These are phyloP conservation scores for Zopfia rhizophila DNA, from an alignment of 2,329 filamentous ascomycete species.

Conservation along the genomic window DNA sequence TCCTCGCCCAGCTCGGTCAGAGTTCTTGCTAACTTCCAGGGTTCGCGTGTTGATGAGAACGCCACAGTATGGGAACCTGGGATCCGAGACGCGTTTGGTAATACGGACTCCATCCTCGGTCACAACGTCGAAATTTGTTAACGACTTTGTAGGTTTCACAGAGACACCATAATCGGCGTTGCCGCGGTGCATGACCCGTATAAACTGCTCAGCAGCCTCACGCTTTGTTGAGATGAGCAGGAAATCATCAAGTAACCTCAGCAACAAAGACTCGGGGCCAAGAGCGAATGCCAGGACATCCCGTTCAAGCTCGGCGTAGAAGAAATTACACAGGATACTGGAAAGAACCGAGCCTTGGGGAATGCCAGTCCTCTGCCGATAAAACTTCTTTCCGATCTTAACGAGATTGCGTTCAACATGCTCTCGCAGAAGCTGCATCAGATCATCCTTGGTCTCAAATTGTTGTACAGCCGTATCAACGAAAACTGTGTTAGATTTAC, in stretches of 20 bases:
- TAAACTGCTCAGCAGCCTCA: slow-evolving; percentile 75
- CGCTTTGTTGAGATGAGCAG: slow-evolving; percentile 81
- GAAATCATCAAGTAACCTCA: slow-evolving; percentile 93
- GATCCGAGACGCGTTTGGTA: slow-evolving; percentile 51
- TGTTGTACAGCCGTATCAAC: slow-evolving; percentile 73
- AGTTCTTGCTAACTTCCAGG: slow-evolving; percentile 78
- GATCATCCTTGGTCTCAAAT: slow-evolving; percentile 64
- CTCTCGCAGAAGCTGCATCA: slow-evolving; percentile 77
- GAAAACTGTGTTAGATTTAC: slow-evolving; percentile 74
- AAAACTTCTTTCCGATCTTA: slow-evolving; percentile 87
- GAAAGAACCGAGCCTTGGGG: slow-evolving; percentile 93
- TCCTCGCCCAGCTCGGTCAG: slow-evolving; percentile 61
- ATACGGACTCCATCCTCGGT: slow-evolving; percentile 62
- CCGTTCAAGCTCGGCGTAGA: slow-evolving; percentile 88
- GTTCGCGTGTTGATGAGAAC: slow-evolving; percentile 77
- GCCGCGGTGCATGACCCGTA: slow-evolving; percentile 82
- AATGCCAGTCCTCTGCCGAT: slow-evolving; percentile 87
- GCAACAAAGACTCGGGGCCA: slow-evolving; percentile 70
- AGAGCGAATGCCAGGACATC: slow-evolving; percentile 74
- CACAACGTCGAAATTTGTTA: slow-evolving; percentile 81
- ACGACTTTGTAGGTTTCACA: slow-evolving; percentile 80
- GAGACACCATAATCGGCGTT: slow-evolving; percentile 81
- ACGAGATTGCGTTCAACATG: slow-evolving; percentile 89
- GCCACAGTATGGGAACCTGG: slow-evolving; percentile 89
- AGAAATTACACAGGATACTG: slow-evolving; percentile 90